Evolutionary conservation across 1,284 basidiomycete species (phyloP), one percentile per base, ranked within the genome.

Genomic region (Pseudozyma sp.): DNA sequence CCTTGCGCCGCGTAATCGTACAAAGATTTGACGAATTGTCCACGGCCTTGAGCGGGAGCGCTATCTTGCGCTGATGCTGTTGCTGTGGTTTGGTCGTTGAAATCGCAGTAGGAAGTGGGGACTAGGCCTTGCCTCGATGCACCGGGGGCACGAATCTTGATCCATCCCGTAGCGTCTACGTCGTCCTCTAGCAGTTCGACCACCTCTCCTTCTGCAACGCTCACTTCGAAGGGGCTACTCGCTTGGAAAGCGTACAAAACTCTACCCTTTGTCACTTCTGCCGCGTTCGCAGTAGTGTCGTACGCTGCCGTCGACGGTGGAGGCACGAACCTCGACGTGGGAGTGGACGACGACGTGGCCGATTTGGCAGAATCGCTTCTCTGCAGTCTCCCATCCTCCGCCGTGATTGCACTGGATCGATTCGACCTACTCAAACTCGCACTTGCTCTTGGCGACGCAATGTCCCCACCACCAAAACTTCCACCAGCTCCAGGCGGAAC

Each of bases 1-100:
- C 76, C 77, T 45, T 76, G 73, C n/a, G 73, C 76, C 12, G 45
- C 51, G 43, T 76, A 78, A 45, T 76, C 76, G 52, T 78, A 80
- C 36, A 80, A 45, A 12, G 78, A 76, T 39, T 52, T 52, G 31
- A 76, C 78, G 9, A 59, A 76, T 25, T 42, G 53, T 12, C 67
- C 70, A 25, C 62, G 64, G 5, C 67, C 72, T 47, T 75, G 67
- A 9, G 43, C 39, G 5, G 31, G 21, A 7, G 19, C 42, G 8
- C 25, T 50, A 19, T 63, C 47, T 38, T 57, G 56, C 21, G 34
- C 14, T 8, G 50, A 31, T 5, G 16, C 18, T 8, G 52, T 19
- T 8, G 52, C 47, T 8, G 43, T 25, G 1, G 21, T 12, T 13
- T 35, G 34, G 14, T 11, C 18, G 19, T 42, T 39, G 42, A 76